Evolutionary conservation across 2,329 filamentous ascomycete species (phyloP).

Genomic region (Diaporthe vaccinii): DNA sequence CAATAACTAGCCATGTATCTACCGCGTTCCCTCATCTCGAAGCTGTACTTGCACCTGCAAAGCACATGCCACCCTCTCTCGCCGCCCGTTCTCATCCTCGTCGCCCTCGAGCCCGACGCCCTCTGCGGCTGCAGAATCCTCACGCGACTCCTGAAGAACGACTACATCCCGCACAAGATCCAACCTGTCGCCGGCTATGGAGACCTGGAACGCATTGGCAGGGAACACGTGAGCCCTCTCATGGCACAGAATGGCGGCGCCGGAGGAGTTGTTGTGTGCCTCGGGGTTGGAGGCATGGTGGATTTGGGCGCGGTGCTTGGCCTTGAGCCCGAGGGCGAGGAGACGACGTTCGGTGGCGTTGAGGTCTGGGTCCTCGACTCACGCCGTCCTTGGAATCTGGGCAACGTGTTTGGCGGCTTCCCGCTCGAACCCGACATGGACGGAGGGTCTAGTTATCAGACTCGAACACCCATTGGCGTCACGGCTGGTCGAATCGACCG

Average conservation of each 20-base stretch:
- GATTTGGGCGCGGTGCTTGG: constrained; percentile 87
- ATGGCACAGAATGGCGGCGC: constrained; percentile 86
- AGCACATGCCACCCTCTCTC: constrained; percentile 89
- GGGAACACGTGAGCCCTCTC: constrained; percentile 86
- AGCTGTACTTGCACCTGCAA: constrained; percentile 91
- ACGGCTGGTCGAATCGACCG: constrained; percentile 79
- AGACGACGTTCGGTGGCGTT: constrained; percentile 82
- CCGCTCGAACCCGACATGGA: constrained; percentile 66
- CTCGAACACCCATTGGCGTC: constrained; percentile 74
- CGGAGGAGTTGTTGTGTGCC: constrained; percentile 90
- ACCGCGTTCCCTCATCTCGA: constrained; percentile 87
- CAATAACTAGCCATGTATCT: constrained; percentile 81
- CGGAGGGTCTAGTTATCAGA: constrained; percentile 59
- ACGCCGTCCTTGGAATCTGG: constrained; percentile 92
- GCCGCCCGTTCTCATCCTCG: constrained; percentile 90
- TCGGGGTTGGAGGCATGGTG: constrained; percentile 92
- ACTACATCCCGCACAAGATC: constrained; percentile 98
- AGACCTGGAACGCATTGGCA: constrained; percentile 85
- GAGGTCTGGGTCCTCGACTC: constrained; percentile 96
- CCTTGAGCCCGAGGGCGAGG: constrained; percentile 76
- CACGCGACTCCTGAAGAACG: constrained; percentile 92
- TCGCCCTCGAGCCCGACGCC: constrained; percentile 93
- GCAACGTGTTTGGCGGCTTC: constrained; percentile 89
- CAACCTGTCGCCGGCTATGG: constrained; percentile 94
- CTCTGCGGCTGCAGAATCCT: constrained; percentile 96